Evolutionary conservation across 257 asterid genomes (phyloP), one percentile per base, ranked within the genome.

Genomic region (Solanum chiquidenum): DNA sequence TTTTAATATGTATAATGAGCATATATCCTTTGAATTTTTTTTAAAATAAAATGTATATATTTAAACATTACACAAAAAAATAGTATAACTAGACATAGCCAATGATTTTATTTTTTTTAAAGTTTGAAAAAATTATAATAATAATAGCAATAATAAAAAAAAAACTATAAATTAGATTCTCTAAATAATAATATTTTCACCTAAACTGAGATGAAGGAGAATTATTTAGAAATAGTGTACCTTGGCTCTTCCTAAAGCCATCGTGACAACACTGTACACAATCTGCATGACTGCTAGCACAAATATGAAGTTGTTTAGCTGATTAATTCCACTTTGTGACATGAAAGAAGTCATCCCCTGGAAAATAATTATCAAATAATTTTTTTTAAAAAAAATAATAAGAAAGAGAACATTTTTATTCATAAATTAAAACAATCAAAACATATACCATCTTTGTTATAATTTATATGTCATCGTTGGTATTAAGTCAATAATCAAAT

Each of bases 191-290:
- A 23, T 38, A 38, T 12, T 64, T 64, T 64, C 72, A n/a, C 5
- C 20, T 21, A 3, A 16, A 52, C 1, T 23, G 29, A 60, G 14
- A 60, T 25, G 34, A 11, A n/a, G 25, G 68, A 60, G 5, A 16
- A 33, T 71, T 71, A 71, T 71, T 71, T 71, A 31, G n/a, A 18
- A 69, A 33, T 31, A 71, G 42, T 68, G 49, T 91, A 94, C 98
- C 98, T 94, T 95, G 64, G 95, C 96, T 86, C 97, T 90, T 77
- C 98, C 98, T 79, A 95, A 86, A 9, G 91, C 95, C 98, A 95
- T 94, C 9, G 98, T 94, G 85, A 73, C 90, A 52, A 94, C 83
- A 86, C 97, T 92, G 75, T 93, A 95, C 46, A 92, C 88, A 83
- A 95, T 92, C 91, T 95, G 98, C 93, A 95, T 89, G 6, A 94